Evolutionary conservation across 2,329 filamentous ascomycete genomes (phyloP).

Genomic region (Fusarium beomiforme): DNA sequence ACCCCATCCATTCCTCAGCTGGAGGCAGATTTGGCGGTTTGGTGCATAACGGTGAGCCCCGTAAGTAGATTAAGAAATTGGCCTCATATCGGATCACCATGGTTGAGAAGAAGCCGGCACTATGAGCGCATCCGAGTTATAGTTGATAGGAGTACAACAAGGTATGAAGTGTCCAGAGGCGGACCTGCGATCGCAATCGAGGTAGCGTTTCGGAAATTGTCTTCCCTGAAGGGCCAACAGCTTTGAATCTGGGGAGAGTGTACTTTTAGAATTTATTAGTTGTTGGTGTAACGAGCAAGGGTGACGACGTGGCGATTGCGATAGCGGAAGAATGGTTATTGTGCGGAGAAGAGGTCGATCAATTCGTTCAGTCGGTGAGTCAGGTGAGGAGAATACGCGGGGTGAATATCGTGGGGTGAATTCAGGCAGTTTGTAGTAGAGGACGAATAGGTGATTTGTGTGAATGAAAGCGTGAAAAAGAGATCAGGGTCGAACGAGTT

Average conservation of each 20-base stretch:
- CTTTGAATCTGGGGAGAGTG: background rate
- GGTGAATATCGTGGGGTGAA: slow-evolving; percentile 8
- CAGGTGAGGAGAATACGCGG: background rate
- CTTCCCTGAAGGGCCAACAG: background rate
- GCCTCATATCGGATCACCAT: slow-evolving; percentile 76
- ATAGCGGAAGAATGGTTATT: slow-evolving; percentile 13
- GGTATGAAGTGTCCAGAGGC: background rate
- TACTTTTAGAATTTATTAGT: background rate
- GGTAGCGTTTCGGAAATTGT: background rate
- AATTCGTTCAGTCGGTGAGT: slow-evolving; percentile 15
- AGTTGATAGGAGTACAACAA: slow-evolving; percentile 31
- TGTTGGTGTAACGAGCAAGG: slow-evolving; percentile 7
- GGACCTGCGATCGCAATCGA: background rate
- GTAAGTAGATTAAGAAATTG: slow-evolving; percentile 79
- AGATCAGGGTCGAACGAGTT: slow-evolving; percentile 8
- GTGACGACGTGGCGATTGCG: slow-evolving; percentile 33
- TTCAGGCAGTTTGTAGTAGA: slow-evolving; percentile 2
- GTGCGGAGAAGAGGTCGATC: slow-evolving; percentile 3
- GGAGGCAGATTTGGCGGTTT: slow-evolving; percentile 84
- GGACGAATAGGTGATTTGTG: background rate
- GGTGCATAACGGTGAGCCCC: slow-evolving; percentile 82
- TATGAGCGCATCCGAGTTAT: slow-evolving; percentile 52
- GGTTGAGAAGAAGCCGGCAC: slow-evolving; percentile 42
- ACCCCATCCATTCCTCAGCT: slow-evolving; percentile 98
- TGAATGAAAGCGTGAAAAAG: slow-evolving; percentile 12